Base-by-base conservation (phyloP, 345 rosid species). In the Lumnitzera littorea region DNA sequence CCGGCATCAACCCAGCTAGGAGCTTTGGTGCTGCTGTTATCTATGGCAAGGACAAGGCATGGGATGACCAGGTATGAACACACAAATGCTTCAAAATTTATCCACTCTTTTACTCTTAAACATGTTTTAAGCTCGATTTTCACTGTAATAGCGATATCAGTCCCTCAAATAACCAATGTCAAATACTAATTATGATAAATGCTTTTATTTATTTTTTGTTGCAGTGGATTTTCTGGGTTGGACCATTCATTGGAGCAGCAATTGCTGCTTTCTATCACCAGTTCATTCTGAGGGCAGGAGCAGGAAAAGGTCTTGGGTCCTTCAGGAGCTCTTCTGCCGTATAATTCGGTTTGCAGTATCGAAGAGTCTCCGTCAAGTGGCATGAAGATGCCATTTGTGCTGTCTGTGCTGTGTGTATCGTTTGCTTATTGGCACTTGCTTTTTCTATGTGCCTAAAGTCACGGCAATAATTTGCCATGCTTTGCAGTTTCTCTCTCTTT, bases 151-250 rank as follows among this genome's bases (percentile, higher is more conserved):
- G 31, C 31, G 5, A 27, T 27, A 0, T 5, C 31, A 27, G 5
- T 27, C 31, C 31, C 31, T 27, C 31, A 27, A 27, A 27, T 27
- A 2, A 27, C 31, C 31, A 27, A 27, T 5, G 5, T 3, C 3
- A 27, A 27, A 5, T 5, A 27, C 31, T 27, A 15, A 27, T 55
- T n/a, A 27, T 47, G 13, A 15, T 27, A 48, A 5, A n/a, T 11
- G 14, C 14, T 13, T 23, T 23, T 29, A 27, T 24, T 56, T 17
- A 16, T 41, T 16, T 27, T 49, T 16, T 12, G 15, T 24, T 53
- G 7, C 86, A 91, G 95, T 91, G 98, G 98, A 86, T 91, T 2
- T 91, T 68, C 78, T 91, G 98, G 98, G 96, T 91, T 48, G 98
- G 98, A 69, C 98, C 98, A 1, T 86, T 91, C 67, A 48, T 84